Evolutionary conservation across 2,329 filamentous ascomycete species (phyloP), one percentile per base, ranked within the genome.

Genomic region (Claviceps sp.): DNA sequence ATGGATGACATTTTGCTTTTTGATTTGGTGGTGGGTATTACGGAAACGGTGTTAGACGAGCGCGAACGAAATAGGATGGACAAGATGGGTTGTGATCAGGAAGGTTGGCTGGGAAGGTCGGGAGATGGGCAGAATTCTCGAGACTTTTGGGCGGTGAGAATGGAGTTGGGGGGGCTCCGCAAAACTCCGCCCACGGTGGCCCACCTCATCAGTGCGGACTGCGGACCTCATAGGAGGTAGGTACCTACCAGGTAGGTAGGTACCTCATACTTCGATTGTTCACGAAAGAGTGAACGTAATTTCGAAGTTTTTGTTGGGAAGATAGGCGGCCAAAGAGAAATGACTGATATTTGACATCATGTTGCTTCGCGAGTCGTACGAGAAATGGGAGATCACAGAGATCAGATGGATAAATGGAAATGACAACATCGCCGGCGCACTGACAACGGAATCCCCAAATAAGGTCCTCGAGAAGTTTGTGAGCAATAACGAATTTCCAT

Each of bases 1-100:
- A 82, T 74, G 2, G 79, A 79, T 37, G 77, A 79, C 76, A 79
- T 77, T 20, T 13, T 38, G 39, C 29, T 34, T 37, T 13, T 47
- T 9, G 26, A 39, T 17, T 17, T 26, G n/a, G 11, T 20, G 26
- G 47, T n/a, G 17, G 22, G 26, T 8, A 13, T 16, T 44, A 4
- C 11, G 20, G 20, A 7, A 44, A 22, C 11, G 13, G 42, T 26
- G 3, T 16, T 26, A 1, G 29, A 9, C 29, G 29, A 34, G 29
- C 29, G 29, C 3, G 29, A 8, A 34, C 3, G 29, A 34, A 11
- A 34, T 34, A 34, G 29, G 29, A 34, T 11, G 29, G 29, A 29
- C 8, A 11, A 29, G 29, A 29, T 4, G 29, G 29, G 9, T 29
- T 9, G 3, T 9, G 29, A 29, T 8, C 26, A 29, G 7, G 26